Base-by-base conservation (phyloP, 805 yeast genomes). In the Alloascoidea africana region DNA sequence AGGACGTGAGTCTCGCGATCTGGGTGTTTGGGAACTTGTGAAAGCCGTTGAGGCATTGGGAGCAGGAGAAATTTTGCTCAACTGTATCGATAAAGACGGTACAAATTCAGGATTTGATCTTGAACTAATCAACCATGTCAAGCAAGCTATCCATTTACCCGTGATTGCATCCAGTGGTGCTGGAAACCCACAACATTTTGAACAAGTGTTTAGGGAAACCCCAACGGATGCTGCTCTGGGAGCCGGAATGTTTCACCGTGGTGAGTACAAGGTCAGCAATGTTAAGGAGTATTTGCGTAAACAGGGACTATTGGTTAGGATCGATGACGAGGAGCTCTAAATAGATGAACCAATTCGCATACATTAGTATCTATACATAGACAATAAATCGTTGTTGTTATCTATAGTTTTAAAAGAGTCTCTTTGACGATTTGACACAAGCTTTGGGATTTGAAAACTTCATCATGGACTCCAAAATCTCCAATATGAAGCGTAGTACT, bases 161-260 rank as follows among this genome's bases (percentile, higher is more conserved):
- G 96, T 91, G 2, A 91, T 91, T 55, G 97, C 98, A 0, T 86
- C 96, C 4, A 79, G 93, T 43, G 99, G 99, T 39, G 99, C 99
- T 4, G 99, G 99, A 37, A 72, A 63, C 16, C 98, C 99, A 1
- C 69, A 65, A 36, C 97, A 91, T 59, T 91, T 91, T 54, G 74
- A 73, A 44, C 85, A 91, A 45, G 99, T 84, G 2, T 91, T 91
- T 52, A 66, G 63, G 35, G 65, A 77, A 34, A 86, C 96, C 13
- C 65, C 70, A 4, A 79, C 91, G 1, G 98, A 91, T 60, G 99
- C 99, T 33, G 97, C 98, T 14, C 66, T 91, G 32, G 99, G 98
- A 30, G 99, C 99, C 3, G 99, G 99, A 34, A 80, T 91, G 78
- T 91, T 91, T 66, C 99, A 91, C 63, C 69, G 98, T 54, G 87